A percentile compares a stretch with the other conserved stretches of the same genome.
Conservation (phyloP, 78 protist genomes). For the Monocercomonoides exilis region DNA sequence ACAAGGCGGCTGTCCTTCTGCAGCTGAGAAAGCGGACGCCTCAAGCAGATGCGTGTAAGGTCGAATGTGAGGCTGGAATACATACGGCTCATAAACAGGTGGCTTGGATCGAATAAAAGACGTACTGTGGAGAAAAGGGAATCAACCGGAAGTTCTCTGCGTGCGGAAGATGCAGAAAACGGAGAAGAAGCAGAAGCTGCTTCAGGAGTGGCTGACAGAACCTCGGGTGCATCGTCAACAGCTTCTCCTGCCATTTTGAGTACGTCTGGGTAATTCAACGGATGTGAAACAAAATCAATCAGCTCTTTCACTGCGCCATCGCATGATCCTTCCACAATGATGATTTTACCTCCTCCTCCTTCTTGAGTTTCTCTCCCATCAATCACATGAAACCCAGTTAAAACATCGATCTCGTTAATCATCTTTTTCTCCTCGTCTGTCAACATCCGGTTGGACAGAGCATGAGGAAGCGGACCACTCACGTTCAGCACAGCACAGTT, state of each 20-base stretch:
- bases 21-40: not conserved
- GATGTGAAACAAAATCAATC: not conserved
- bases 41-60: not conserved
- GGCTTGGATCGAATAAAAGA: not conserved
- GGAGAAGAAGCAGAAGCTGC: too few species aligned
- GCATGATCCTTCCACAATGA: not conserved
- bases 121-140: not conserved
- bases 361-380: not conserved
- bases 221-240: too few species aligned
- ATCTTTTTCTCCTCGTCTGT: not conserved
- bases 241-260: too few species aligned
- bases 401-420: not conserved
- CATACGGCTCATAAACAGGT: not conserved
- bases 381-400: not conserved
- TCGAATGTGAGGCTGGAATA: not conserved
- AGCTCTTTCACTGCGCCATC: not conserved
- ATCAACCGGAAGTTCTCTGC: too few species aligned
- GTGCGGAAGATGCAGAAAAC: too few species aligned
- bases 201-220: too few species aligned
- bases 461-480: not conserved
- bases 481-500: not conserved
- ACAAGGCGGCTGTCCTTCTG: not conserved
- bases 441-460: not conserved
- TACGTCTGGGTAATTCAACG: too few species aligned
- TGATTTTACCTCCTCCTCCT: not conserved